Evolutionary conservation across 139 green algal genomes (phyloP), one percentile per base, ranked within the genome.

Genomic region (Parachlorella kessleri): DNA sequence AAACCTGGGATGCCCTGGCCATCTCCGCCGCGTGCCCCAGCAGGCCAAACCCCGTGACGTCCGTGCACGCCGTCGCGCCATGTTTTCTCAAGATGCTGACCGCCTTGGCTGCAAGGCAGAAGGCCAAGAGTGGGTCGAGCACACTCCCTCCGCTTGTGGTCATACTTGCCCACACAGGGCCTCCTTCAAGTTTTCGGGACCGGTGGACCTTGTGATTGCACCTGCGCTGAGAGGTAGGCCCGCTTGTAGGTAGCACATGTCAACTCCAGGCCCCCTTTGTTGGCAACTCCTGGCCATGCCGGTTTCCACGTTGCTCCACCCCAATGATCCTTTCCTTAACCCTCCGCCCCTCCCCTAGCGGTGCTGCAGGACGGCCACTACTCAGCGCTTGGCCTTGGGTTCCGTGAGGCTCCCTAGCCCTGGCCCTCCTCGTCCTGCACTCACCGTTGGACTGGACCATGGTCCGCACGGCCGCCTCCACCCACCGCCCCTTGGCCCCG

Each of bases 41-140:
- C 41, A 98, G 83, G 0, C 95, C 95, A 88, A 98, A 98, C 23
- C 95, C 95, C 1, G 94, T 98, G 8, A 98, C 92, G 42, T 98
- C 95, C 0, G 95, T 98, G 77, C 91, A 96, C 28, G 86, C 90
- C 0, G 74, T 92, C 5, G 84, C 88, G 5, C 88, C 89, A 72
- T 92, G 71, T 18, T 70, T 14, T 24, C 67, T 28, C 65, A 97
- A 72, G 3, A 92, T 73, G 0, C 70, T 66, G 4, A 88, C 84
- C 2, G 90, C 94, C 1, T 65, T 41, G 21, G 40, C 75, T 80
- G 75, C 65, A 36, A 42, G n/a, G n/a, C n/a, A n/a, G n/a, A n/a
- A n/a, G n/a, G n/a, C n/a, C n/a, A n/a, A n/a, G n/a, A n/a, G n/a
- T n/a, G n/a, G n/a, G n/a, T n/a, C n/a, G n/a, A n/a, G n/a, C n/a